These are phyloP conservation scores for Spergularia bocconei DNA, from an alignment of 148 eudicot species.

Conservation along the genomic window DNA sequence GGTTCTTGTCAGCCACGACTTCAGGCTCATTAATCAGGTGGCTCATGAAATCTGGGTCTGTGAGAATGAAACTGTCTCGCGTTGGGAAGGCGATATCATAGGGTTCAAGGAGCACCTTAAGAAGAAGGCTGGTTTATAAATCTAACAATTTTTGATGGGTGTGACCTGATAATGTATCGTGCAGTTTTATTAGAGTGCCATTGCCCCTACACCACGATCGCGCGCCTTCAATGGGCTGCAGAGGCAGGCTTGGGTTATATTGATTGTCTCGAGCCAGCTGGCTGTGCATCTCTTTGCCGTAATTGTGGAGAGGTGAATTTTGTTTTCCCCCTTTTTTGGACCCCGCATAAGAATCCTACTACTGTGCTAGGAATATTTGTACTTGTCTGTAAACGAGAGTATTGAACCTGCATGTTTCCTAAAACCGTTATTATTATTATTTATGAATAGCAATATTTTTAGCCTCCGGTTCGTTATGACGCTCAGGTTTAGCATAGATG, in stretches of 20 bases:
- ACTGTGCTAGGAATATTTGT: slow-evolving; percentile 9
- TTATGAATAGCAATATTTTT: slow-evolving; percentile 7
- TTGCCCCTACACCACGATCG: not conserved
- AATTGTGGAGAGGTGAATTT: slow-evolving; percentile 18
- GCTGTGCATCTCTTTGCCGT: not conserved
- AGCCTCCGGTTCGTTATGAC: not conserved
- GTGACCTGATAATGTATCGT: not conserved
- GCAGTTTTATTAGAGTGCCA: not conserved
- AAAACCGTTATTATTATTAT: slow-evolving; percentile 2
- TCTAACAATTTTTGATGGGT: not conserved
- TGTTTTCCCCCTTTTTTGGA: not conserved
- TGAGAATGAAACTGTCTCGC: slow-evolving; percentile 74
- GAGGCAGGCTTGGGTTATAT: no score
- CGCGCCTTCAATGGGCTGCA: not conserved
- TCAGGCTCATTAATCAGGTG: slow-evolving; percentile 92
- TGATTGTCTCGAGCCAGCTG: not conserved
- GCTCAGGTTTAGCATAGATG: not conserved
- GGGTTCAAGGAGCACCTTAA: slow-evolving; percentile 78
- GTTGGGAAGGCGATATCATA: slow-evolving; percentile 91
- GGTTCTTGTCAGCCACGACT: slow-evolving; percentile 95
- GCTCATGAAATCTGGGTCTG: slow-evolving; percentile 98
- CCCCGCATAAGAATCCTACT: slow-evolving; percentile 5
- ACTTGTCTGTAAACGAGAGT: slow-evolving; percentile 8
- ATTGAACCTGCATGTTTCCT: slow-evolving; percentile 14
- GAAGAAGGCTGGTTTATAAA: slow-evolving; percentile 54